Conservation (phyloP, 345 rosid genomes). For the Corchorus olitorius region DNA sequence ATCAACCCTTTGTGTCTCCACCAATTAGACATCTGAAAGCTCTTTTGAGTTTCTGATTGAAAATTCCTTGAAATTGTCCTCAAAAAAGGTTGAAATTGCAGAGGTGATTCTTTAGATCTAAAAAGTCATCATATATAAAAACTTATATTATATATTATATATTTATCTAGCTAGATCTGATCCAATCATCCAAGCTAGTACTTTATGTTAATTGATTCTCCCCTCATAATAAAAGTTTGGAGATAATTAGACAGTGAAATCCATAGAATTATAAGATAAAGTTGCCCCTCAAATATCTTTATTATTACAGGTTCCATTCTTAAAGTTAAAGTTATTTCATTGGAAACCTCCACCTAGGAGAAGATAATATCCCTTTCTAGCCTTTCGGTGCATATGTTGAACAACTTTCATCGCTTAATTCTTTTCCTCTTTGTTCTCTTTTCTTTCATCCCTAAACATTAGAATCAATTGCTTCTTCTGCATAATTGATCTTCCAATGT, state of each 20-base stretch:
- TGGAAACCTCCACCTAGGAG: constrained; percentile 42
- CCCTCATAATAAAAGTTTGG: background rate
- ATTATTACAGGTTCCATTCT: constrained; percentile 1
- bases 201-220: background rate
- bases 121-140: too few relatives aligned
- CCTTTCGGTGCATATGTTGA: constrained; percentile 73
- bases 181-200: background rate
- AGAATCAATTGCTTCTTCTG: constrained; percentile 27
- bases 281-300: background rate
- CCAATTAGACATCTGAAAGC: constrained; percentile 7
- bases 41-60: background rate
- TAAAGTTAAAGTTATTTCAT: constrained; percentile 32
- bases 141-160: too few relatives aligned
- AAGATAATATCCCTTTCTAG: constrained; percentile 29
- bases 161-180: background rate
- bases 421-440: constrained; percentile 26
- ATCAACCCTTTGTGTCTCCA: constrained; percentile 18
- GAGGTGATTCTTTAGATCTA: constrained; percentile 7
- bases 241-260: constrained; percentile 3
- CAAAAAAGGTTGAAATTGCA: background rate
- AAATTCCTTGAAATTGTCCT: background rate
- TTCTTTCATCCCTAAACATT: constrained; percentile 24
- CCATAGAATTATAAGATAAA: constrained; percentile 2
- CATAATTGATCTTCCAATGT: constrained; percentile 27
- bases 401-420: constrained; percentile 29